Evolutionary conservation across 106 monocot species (phyloP), one percentile per base, ranked within the genome.

Genomic region (Dendrobium nobile): DNA sequence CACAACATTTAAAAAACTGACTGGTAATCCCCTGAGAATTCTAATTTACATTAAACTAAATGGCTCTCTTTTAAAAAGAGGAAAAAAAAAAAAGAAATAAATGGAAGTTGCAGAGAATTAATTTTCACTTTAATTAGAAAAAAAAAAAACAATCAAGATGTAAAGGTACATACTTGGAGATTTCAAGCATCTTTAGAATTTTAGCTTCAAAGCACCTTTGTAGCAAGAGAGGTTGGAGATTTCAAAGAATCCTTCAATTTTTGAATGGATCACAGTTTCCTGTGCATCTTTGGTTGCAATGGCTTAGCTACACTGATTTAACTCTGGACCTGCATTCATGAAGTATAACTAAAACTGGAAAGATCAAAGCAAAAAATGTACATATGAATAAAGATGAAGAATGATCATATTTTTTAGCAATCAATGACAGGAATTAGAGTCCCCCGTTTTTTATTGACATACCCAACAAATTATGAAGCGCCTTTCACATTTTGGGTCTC

Each of bases 191-290:
- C 40, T 33, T 74, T 74, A 5, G 74, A 74, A 43, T 43, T 74
- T 41, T 16, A 74, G 43, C 41, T 74, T 74, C 41, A 74, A 74
- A 74, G 74, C 42, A 74, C 19, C 74, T 74, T 74, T 43, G 41
- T 41, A n/a, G 42, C 40, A 41, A 16, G 43, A 74, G 41, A 43
- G 18, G 18, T 41, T 13, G 9, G 41, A 74, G 74, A 43, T 74
- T 41, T 43, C 74, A 74, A 19, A 20, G 74, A 41, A 41, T n/a
- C 74, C 42, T 74, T 74, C 20, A 74, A 43, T 20, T 74, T n/a
- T 74, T 74, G 74, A 16, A 43, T 33, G 74, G 42, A 20, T 3
- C 42, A 43, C 20, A 43, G 74, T 43, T 43, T 9, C 42, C 11
- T 74, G 74, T 74, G 74, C 74, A 43, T 4, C 42, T 74, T 74